Evolutionary conservation across 2,329 filamentous ascomycete species (phyloP).

Genomic region (Sclerotinia subarctica): DNA sequence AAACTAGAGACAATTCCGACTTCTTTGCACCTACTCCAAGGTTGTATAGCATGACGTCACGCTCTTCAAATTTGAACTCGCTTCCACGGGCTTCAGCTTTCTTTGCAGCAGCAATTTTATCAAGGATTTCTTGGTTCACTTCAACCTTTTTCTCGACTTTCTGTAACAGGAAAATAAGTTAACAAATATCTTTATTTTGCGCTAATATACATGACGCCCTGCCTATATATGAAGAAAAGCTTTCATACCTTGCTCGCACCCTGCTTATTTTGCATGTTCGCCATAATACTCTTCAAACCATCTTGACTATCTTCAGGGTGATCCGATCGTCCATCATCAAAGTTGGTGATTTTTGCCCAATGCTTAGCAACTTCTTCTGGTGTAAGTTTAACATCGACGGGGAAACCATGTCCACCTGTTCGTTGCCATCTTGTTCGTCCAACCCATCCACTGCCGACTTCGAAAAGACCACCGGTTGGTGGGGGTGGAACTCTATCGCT

Average conservation of each 20-base stretch:
- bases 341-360: slow-evolving; percentile 78
- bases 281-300: slow-evolving; percentile 72
- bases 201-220: slow-evolving; percentile 27
- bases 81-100: slow-evolving; percentile 68
- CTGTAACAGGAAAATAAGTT: slow-evolving; percentile 31
- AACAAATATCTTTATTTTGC: slow-evolving; percentile 33
- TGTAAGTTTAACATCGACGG: slow-evolving; percentile 75
- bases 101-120: slow-evolving; percentile 73
- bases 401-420: slow-evolving; percentile 85
- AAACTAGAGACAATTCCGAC: slow-evolving; percentile 82
- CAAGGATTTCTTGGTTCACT: slow-evolving; percentile 62
- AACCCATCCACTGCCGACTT: slow-evolving; percentile 93
- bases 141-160: slow-evolving; percentile 36
- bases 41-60: slow-evolving; percentile 93
- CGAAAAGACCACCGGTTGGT: slow-evolving; percentile 84
- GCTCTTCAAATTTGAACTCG: slow-evolving; percentile 78
- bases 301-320: slow-evolving; percentile 77
- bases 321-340: slow-evolving; percentile 83
- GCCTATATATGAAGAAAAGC: slow-evolving; percentile 19
- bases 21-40: slow-evolving; percentile 89
- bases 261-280: slow-evolving; percentile 78
- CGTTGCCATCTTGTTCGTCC: slow-evolving; percentile 94
- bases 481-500: slow-evolving; percentile 84
- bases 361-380: slow-evolving; percentile 77
- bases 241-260: slow-evolving; percentile 59